Percentiles rank a stretch among this genome's conserved stretches.
Conservation (phyloP, 148 eudicot genomes). For the Rhododendron williamsianum region DNA sequence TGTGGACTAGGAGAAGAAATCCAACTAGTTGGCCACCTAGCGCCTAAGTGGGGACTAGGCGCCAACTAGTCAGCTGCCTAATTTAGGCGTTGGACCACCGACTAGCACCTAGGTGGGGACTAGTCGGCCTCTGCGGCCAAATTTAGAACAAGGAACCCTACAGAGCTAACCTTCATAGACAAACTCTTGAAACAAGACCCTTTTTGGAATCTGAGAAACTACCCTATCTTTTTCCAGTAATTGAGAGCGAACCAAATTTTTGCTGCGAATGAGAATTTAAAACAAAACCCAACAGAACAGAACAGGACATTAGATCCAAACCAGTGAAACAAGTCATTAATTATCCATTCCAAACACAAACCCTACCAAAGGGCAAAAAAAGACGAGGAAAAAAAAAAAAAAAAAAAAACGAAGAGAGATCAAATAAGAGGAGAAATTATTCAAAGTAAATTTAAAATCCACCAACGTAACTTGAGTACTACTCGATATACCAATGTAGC, state of each 20-base stretch:
- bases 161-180: neutral
- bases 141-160: neutral
- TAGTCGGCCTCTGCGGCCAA: neutral
- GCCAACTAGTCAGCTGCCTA: neutral
- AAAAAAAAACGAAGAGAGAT: neutral
- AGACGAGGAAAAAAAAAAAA: neutral
- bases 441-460: neutral
- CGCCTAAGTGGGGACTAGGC: neutral
- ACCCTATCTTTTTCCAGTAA: neutral
- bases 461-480: neutral
- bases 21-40: neutral
- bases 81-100: neutral
- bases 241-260: neutral
- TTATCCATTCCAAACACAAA: neutral
- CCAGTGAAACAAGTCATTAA: neutral
- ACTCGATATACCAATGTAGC: neutral
- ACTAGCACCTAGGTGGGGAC: neutral
- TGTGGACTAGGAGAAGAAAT: neutral
- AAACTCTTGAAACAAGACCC: neutral
- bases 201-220: neutral
- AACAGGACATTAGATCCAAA: neutral
- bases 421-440: neutral
- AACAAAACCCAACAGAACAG: neutral
- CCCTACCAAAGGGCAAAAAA: neutral
- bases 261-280: neutral